Evolutionary conservation across 352 stramenopile species (phyloP).

Genomic region (Elongisporangium undulatum): DNA sequence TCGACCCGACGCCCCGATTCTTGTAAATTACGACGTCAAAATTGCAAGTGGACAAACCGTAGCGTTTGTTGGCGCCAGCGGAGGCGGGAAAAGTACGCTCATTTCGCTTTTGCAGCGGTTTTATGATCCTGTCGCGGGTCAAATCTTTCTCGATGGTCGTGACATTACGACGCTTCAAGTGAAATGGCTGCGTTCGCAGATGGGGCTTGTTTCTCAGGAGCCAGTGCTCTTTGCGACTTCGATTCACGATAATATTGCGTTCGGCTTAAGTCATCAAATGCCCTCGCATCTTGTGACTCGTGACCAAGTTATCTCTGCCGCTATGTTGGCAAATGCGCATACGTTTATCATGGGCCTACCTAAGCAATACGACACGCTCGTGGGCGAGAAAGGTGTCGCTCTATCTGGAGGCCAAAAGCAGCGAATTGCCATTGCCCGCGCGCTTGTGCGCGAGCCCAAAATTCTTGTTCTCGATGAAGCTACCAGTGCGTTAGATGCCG

Average conservation of each 20-base stretch:
- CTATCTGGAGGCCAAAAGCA: slow-evolving; percentile 52
- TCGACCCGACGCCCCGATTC: slow-evolving; percentile 51
- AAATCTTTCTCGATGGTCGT: slow-evolving; percentile 68
- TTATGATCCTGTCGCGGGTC: slow-evolving; percentile 76
- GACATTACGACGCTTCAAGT: slow-evolving; percentile 73
- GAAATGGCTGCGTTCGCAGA: slow-evolving; percentile 55
- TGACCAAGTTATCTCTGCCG: slow-evolving; percentile 79
- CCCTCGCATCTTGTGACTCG: slow-evolving; percentile 26
- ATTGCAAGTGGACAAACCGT: slow-evolving; percentile 69
- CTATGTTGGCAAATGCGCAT: slow-evolving; percentile 81
- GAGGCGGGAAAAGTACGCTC: slow-evolving; percentile 85
- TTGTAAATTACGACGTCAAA: slow-evolving; percentile 75
- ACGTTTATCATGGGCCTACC: slow-evolving; percentile 89
- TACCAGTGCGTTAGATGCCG: slow-evolving; percentile 31
- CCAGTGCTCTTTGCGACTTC: slow-evolving; percentile 87
- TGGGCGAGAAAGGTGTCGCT: slow-evolving; percentile 47
- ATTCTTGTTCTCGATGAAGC: slow-evolving; percentile 49
- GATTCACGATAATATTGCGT: slow-evolving; percentile 82
- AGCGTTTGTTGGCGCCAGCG: slow-evolving; percentile 85
- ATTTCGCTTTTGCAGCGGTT: slow-evolving; percentile 75
- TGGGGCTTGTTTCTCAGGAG: slow-evolving; percentile 68
- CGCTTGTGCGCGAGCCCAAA: slow-evolving; percentile 37
- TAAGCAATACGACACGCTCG: slow-evolving; percentile 86
- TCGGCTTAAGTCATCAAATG: slow-evolving; percentile 16
- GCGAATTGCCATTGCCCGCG: slow-evolving; percentile 36